A percentile compares a stretch with the other conserved stretches of the same genome.
Evolutionary conservation across 1,284 basidiomycete species (phyloP).

Genomic region (Malassezia sympodialis): DNA sequence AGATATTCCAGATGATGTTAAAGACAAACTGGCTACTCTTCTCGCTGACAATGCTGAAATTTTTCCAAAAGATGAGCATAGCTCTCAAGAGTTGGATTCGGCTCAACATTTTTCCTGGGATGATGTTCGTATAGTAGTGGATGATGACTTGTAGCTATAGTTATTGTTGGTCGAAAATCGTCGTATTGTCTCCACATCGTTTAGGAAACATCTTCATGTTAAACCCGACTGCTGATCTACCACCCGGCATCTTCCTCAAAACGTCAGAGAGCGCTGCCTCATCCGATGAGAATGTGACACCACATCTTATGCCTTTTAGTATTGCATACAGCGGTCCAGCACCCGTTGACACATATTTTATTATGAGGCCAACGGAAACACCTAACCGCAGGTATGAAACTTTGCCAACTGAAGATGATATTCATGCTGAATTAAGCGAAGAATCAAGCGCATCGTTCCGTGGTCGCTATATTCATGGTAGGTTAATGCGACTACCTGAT

Average conservation of each 20-base stretch:
- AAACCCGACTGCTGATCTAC: background rate
- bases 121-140: background rate
- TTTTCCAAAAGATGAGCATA: background rate
- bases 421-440: background rate
- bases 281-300: background rate
- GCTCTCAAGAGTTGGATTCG: background rate
- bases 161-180: background rate
- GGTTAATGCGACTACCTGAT: background rate
- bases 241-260: background rate
- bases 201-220: background rate
- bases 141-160: background rate
- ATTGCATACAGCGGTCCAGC: constrained; percentile 15
- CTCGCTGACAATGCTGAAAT: background rate
- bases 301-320: constrained; percentile 17
- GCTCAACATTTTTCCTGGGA: background rate
- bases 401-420: background rate
- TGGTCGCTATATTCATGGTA: constrained; percentile 9
- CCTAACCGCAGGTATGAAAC: too few species aligned
- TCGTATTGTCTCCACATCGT: background rate
- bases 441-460: constrained; percentile 10
- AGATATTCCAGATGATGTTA: background rate
- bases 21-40: background rate
- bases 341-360: constrained; percentile 14
- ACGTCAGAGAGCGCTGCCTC: background rate
- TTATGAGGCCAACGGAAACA: background rate